Evolutionary conservation across 2,329 filamentous ascomycete genomes (phyloP).

Genomic region (Lachnellula arida): DNA sequence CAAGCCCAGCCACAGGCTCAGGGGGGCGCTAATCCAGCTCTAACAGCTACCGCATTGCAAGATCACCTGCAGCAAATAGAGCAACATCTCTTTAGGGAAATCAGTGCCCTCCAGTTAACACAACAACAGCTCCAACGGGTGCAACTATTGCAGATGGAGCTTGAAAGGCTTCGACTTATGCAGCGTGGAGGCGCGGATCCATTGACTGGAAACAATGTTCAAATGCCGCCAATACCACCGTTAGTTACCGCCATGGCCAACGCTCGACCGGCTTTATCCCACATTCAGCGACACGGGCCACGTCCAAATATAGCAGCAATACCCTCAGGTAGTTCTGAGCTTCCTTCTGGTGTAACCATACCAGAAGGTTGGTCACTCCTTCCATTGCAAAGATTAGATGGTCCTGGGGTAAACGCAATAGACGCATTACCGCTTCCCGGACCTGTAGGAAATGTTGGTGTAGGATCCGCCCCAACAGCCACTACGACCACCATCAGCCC

Average conservation of each 20-base stretch:
- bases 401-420: constrained; percentile 13
- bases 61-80: constrained; percentile 62
- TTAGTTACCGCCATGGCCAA: background rate
- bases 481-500: constrained; percentile 23
- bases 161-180: constrained; percentile 55
- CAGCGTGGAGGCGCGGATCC: constrained; percentile 23
- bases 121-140: constrained; percentile 66
- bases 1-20: constrained; percentile 22
- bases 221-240: constrained; percentile 14
- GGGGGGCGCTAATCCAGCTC: constrained; percentile 12
- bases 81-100: constrained; percentile 63
- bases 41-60: constrained; percentile 38
- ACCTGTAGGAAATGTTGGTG: constrained; percentile 18
- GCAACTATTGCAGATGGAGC: constrained; percentile 61
- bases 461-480: constrained; percentile 23
- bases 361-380: constrained; percentile 62
- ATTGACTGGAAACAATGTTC: constrained; percentile 20
- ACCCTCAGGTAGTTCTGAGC: constrained; percentile 54
- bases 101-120: constrained; percentile 56
- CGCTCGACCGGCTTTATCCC: constrained; percentile 12
- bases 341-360: constrained; percentile 60
- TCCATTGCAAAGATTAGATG: constrained; percentile 48
- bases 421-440: constrained; percentile 12
- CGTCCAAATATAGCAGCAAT: constrained; percentile 46
- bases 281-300: constrained; percentile 42